Conservation (phyloP, 2,329 filamentous ascomycete species). For the Scedosporium minutisporum region DNA sequence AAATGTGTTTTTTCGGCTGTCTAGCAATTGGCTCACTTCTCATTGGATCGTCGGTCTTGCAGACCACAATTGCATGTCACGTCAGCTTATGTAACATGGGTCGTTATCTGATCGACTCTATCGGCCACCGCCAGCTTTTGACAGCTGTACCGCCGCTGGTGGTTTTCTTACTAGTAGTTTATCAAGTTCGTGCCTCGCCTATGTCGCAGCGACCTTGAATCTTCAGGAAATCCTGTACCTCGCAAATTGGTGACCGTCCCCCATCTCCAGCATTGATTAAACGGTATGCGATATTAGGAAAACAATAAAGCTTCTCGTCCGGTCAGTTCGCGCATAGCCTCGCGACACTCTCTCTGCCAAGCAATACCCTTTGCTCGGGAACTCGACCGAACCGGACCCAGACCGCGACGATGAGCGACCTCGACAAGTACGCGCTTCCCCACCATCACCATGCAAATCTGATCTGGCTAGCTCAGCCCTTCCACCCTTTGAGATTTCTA, state of each 20-base stretch:
- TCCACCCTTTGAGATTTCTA: slow-evolving; percentile 8
- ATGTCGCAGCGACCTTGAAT: background rate
- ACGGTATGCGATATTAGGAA: background rate
- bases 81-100: background rate
- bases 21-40: background rate
- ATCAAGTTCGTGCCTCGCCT: no score
- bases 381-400: slow-evolving; percentile 1
- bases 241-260: background rate
- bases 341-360: background rate
- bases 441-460: background rate
- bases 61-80: background rate
- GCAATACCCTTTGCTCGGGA: background rate
- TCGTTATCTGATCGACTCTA: background rate
- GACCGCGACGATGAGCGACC: slow-evolving; percentile 65
- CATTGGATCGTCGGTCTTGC: background rate
- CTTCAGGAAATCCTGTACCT: background rate
- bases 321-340: background rate
- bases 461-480: background rate
- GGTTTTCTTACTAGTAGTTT: no score
- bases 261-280: background rate
- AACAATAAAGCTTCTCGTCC: background rate
- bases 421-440: slow-evolving; percentile 63
- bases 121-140: background rate
- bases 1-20: background rate
- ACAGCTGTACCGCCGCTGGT: background rate